Base-by-base conservation (phyloP, 2,329 filamentous ascomycete species). In the Dactylellina haptotyla region DNA sequence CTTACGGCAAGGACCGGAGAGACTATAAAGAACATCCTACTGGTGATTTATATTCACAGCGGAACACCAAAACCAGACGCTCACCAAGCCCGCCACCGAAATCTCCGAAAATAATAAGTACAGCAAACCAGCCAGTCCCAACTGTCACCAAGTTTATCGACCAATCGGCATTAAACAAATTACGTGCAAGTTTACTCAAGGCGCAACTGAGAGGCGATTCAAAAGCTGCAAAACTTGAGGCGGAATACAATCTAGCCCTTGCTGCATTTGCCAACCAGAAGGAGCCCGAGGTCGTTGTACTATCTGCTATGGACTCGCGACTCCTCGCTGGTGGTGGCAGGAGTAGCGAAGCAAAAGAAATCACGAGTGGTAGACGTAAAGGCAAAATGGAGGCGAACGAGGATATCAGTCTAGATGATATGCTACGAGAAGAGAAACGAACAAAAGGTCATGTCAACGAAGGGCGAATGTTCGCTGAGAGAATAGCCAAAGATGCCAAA, bases 131-230 rank as follows among this genome's bases (percentile, higher is more conserved):
- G 43, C 79, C 81, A 53, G 81, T 83, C n/a, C 79, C 82, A 2
- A 81, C 81, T 5, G 83, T 83, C 3, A 84, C 84, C 0, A 83
- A 84, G 16, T 82, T 80, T 10, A 81, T 96, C 18, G 91, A 96
- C 77, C 88, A 90, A 78, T 95, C 92, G 0, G 84, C 89, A 0
- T 84, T 99, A 63, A 99, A 99, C 81, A 89, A 91, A 73, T 86
- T 99, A 54, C 93, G 94, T 76, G 95, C 95, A 0, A 90, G 95
- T 78, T 89, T 98, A 84, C 94, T 99, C 90, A 97, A 96, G 80
- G 95, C 95, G 3, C 96, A 96, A 79, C 83, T 99, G 50, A 90
- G 89, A 73, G 89, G 89, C 14, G 88, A 91, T 0, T 86, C 92
- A 0, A 88, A 96, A 76, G 90, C 88, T 0, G 87, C 87, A 1